Conservation (phyloP, 2,329 filamentous ascomycete species). For the Hymenoscyphus infarciens region DNA sequence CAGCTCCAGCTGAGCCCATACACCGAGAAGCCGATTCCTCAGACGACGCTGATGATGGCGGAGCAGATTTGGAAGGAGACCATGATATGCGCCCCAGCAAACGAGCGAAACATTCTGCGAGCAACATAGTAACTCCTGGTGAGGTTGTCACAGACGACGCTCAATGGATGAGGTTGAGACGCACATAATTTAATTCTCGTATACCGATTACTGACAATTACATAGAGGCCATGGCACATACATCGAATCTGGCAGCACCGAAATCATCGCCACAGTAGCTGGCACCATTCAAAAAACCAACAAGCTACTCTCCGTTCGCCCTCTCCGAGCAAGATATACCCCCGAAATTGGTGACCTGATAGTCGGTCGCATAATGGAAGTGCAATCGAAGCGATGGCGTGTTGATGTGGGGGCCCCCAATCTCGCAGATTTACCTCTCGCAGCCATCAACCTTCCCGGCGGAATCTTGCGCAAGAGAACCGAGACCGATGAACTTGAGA, state of each 20-base stretch:
- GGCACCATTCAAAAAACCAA: constrained; percentile 91
- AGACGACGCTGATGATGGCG: constrained; percentile 32
- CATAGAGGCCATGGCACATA: constrained; percentile 89
- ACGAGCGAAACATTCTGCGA: constrained; percentile 36
- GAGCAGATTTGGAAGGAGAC: constrained; percentile 33
- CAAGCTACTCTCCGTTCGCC: constrained; percentile 89
- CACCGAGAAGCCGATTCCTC: constrained; percentile 17
- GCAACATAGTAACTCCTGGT: constrained; percentile 78
- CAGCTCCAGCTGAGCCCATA: constrained; percentile 28
- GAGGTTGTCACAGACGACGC: constrained; percentile 83
- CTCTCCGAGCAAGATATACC: constrained; percentile 86
- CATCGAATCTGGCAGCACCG: constrained; percentile 55
- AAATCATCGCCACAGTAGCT: constrained; percentile 85
- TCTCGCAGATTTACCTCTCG: constrained; percentile 79
- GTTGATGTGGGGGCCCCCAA: constrained; percentile 89
- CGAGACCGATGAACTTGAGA: constrained; percentile 94
- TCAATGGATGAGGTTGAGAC: constrained; percentile 84
- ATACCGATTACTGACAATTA: constrained; percentile 19
- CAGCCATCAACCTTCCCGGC: constrained; percentile 89
- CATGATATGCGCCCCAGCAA: constrained; percentile 44
- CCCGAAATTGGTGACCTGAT: constrained; percentile 96
- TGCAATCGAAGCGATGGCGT: constrained; percentile 90
- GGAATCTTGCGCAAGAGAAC: constrained; percentile 89
- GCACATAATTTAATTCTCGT: neutral
- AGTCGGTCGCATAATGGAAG: constrained; percentile 87